Percentiles rank a stretch among this genome's conserved stretches.
These are phyloP conservation scores for Phylloboletellus chloephorus DNA, from an alignment of 1,284 basidiomycete species.

Conservation along the genomic window DNA sequence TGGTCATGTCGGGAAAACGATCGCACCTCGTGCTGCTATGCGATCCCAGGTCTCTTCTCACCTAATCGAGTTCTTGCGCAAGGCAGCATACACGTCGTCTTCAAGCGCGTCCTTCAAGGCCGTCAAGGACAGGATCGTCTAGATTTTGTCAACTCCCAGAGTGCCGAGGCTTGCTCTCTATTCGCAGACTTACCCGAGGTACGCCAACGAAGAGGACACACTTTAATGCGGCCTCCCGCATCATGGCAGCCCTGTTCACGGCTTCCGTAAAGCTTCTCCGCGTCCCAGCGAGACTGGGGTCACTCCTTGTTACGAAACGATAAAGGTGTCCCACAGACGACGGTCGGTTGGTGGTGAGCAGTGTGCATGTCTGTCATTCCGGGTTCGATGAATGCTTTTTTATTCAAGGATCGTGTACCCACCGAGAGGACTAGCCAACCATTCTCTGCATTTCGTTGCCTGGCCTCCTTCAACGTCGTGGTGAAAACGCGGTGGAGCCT, in stretches of 20 bases:
- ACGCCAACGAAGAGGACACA: conserved; percentile 91
- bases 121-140: conserved; percentile 82
- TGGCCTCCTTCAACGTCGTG: conserved; percentile 59
- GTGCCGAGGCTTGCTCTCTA: conserved; percentile 8
- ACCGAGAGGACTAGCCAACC: conserved; percentile 84
- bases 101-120: conserved; percentile 72
- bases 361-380: conserved; percentile 65
- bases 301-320: conserved; percentile 60
- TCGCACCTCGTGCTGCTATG: conserved; percentile 23
- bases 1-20: conserved; percentile 16
- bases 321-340: conserved; percentile 75
- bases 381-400: conserved; percentile 19
- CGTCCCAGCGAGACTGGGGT: conserved; percentile 40
- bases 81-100: conserved; percentile 66
- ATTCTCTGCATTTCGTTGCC: conserved; percentile 58
- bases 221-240: conserved; percentile 93
- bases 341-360: conserved; percentile 82
- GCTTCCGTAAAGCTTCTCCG: conserved; percentile 45
- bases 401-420: conserved; percentile 27
- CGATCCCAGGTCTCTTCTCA: conserved; percentile 34
- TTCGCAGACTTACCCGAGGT: conserved; percentile 55
- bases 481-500: conserved; percentile 55
- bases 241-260: conserved; percentile 71
- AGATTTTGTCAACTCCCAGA: conserved; percentile 16
- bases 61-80: conserved; percentile 67